phyloP scores from a whole-genome alignment of 306 rosid species.

The Castanea crenata region DNA sequence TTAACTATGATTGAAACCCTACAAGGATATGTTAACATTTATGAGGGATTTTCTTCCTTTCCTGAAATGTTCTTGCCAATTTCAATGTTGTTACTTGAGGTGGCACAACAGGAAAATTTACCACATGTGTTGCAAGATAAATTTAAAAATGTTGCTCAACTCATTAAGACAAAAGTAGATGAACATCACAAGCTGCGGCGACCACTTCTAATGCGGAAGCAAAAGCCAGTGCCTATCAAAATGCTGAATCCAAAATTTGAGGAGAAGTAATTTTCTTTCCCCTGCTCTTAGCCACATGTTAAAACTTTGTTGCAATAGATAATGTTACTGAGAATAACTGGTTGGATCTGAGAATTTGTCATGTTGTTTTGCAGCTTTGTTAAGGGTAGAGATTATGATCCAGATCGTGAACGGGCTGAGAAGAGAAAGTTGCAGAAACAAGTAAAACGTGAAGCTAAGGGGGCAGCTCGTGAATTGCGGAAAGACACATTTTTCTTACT shows the following conservation, averaged over 20 bases:
- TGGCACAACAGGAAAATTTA: slow-evolving; percentile 50
- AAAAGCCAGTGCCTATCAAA: slow-evolving; percentile 79
- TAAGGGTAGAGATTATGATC: slow-evolving; percentile 88
- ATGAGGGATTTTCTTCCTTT: slow-evolving; percentile 67
- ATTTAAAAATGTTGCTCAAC: slow-evolving; percentile 52
- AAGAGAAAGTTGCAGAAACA: slow-evolving; percentile 61
- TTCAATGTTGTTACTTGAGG: slow-evolving; percentile 44
- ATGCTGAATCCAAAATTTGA: slow-evolving; percentile 75
- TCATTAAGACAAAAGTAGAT: slow-evolving; percentile 49
- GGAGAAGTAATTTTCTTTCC: slow-evolving; percentile 57
- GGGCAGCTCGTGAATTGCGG: slow-evolving; percentile 83
- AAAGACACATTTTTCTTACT: slow-evolving; percentile 74
- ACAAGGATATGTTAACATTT: slow-evolving; percentile 47
- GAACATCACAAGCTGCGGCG: slow-evolving; percentile 48
- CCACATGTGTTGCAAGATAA: slow-evolving; percentile 46
- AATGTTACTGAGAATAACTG: not conserved
- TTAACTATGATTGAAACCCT: slow-evolving; percentile 60
- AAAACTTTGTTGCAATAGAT: not conserved
- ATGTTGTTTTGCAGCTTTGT: slow-evolving; percentile 63
- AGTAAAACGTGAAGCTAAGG: slow-evolving; percentile 67
- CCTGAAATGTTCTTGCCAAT: slow-evolving; percentile 77
- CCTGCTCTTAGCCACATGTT: not conserved
- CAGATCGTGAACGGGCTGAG: slow-evolving; percentile 66
- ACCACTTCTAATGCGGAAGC: slow-evolving; percentile 88
- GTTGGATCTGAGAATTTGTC: slow-evolving; percentile 18